Evolutionary conservation across 2,329 filamentous ascomycete genomes (phyloP), one percentile per base, ranked within the genome.

Genomic region (Aureobasidium pullulans): DNA sequence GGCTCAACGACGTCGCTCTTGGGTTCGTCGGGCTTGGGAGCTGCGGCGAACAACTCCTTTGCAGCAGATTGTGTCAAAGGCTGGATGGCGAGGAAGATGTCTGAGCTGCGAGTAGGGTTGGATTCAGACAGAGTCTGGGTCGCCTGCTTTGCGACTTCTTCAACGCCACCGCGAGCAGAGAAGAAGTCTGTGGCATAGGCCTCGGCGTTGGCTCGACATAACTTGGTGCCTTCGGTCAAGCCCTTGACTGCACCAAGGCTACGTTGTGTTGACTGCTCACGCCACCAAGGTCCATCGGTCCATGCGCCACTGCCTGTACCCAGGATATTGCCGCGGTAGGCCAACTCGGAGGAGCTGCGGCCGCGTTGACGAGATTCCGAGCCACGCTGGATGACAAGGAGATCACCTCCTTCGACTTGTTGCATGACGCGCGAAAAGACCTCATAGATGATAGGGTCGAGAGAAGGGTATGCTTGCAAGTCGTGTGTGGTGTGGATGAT

Each of bases 401-500:
- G 81, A 68, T 97, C 94, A 59, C 94, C 94, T 64, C 94, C 94
- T 75, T 99, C 94, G 47, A 99, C 94, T 76, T 99, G 94, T n/a
- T 91, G 84, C 94, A 99, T 99, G 68, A 99, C 92, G 57, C 91
- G 87, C 59, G 88, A 88, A 77, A 99, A 99, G 64, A 94, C 91
- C 60, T 83, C 83, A 75, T 97, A 90, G 67, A 97, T 90, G 58
- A 96, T 82, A 16, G 93, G 91, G 71, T 97, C 93, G 66, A 99
- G 84, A 16, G 90, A 93, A 2, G 94, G 94, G 72, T 99, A 99
- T 66, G 90, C 90, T 66, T 91, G 86, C 44, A 99, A 84, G 73
- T 97, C 94, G 77, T 99, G 94, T 8, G 93, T 96, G 64, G 94
- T 95, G 77, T 99, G 94, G 68, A 99, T 97, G 68, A 95, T 88